Conservation (phyloP, 78 protist species). For the Diacronema lutheri region DNA sequence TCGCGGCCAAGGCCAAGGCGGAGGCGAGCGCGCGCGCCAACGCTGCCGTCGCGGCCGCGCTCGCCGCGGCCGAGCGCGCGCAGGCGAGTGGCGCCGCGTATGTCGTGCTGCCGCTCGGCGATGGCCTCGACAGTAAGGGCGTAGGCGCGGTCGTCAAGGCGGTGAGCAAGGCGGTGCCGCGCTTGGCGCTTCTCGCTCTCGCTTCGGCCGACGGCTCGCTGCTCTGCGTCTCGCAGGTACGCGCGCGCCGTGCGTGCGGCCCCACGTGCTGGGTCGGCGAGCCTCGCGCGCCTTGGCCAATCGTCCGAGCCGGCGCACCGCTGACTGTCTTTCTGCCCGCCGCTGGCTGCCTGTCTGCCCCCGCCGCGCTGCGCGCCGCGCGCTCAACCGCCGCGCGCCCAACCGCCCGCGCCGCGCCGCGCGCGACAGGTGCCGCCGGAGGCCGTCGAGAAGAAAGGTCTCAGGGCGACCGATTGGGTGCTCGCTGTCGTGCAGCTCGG, state of each 20-base stretch:
- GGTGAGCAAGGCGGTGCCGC: background rate
- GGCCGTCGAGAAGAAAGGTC: background rate
- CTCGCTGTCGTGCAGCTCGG: background rate
- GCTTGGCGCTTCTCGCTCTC: too few species aligned
- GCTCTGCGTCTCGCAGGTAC: background rate
- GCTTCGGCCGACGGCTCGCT: background rate
- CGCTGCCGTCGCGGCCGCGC: background rate
- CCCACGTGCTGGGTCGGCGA: too few species aligned
- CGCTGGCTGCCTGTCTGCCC: background rate
- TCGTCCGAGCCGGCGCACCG: background rate
- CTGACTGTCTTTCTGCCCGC: background rate
- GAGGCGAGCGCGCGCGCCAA: too few species aligned
- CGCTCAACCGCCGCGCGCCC: background rate
- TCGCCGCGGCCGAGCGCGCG: background rate
- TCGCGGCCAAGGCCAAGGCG: background rate
- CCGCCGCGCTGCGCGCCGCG: background rate
- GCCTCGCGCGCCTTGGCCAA: too few species aligned
- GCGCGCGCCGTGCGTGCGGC: background rate
- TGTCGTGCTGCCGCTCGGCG: background rate
- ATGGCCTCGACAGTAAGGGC: background rate
- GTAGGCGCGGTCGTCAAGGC: background rate
- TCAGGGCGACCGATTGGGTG: conserved; percentile 36
- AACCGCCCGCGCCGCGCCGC: background rate
- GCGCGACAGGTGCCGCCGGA: background rate
- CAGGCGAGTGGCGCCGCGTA: background rate